Base-by-base conservation (phyloP, 78 protist genomes). In the Chrysochromulina parva region DNA sequence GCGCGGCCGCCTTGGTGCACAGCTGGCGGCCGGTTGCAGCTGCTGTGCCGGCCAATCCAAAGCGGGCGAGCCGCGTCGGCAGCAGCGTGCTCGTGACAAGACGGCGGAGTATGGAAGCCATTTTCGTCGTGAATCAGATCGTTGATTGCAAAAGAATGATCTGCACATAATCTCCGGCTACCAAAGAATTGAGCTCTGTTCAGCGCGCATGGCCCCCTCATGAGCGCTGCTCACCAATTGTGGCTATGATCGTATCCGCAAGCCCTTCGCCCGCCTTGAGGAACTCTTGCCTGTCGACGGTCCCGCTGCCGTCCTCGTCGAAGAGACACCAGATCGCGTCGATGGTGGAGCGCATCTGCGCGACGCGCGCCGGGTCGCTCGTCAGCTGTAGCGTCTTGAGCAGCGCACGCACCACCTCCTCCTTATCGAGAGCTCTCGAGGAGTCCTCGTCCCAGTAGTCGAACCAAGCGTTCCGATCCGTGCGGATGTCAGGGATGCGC, bases 401-500 rank as follows among this genome's bases (percentile, higher is more conserved):
- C 22, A 76, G 58, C 60, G 85, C 85, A 59, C 85, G 85, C 26
- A 76, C 26, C 20, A 76, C 85, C 85, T 76, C 85, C 28, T 52
- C 85, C 59, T 10, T 48, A 28, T 76, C 85, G 47, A 76, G 85
- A 26, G 85, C 14, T 57, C 59, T 28, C 14, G n/a, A 17, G 85
- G 38, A 26, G 58, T 76, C 85, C 58, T 76, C 58, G 47, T 76
- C 85, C 59, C 57, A 76, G 28, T 20, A 76, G 26, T 17, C 47
- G 59, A 17, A 76, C 85, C 85, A 76, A 17, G 48, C 38, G 59
- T 0, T 22, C 82, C 28, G 22, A 50, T 69, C 78, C n/a, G 10
- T 10, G 14, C 48, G 48, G n/a, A 69, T 69, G 50, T 69, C 78
- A 13, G 78, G 78, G 52, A 69, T 28, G 78, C 13, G 19, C n/a